Percentiles rank a stretch among this genome's conserved stretches.
phyloP scores from a whole-genome alignment of 106 monocot species.

The Acorus calamus region DNA sequence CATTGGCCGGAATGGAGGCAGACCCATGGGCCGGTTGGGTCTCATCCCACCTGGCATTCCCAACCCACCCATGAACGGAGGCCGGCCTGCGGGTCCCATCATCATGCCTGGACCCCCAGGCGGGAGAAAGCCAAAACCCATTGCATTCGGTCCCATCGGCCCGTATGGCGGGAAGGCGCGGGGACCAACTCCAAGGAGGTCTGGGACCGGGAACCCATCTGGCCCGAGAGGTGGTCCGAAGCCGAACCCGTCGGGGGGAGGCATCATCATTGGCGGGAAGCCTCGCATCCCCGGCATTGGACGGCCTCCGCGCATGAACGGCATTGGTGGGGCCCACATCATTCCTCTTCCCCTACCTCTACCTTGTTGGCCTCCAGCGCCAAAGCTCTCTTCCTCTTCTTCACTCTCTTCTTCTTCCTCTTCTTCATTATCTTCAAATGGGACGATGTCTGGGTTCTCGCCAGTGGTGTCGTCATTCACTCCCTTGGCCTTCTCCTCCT shows the following conservation, averaged over 20 bases:
- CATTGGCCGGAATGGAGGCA: conserved; percentile 32
- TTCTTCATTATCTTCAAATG: conserved; percentile 94
- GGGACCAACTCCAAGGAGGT: conserved; percentile 57
- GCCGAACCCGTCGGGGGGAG: conserved; percentile 60
- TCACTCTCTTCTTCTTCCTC: conserved; percentile 97
- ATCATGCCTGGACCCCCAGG: conserved; percentile 72
- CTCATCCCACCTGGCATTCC: conserved; percentile 31
- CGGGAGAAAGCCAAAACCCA: conserved; percentile 49
- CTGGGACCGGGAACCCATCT: conserved; percentile 51
- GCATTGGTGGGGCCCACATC: conserved; percentile 81
- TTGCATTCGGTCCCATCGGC: background rate
- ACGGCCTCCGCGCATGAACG: conserved; percentile 46
- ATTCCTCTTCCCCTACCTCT: conserved; percentile 65
- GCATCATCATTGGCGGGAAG: conserved; percentile 90
- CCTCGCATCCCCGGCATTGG: conserved; percentile 51
- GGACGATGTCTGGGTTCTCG: conserved; percentile 87
- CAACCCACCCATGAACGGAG: conserved; percentile 72
- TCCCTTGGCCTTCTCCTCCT: conserved; percentile 94
- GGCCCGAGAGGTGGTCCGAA: conserved; percentile 20
- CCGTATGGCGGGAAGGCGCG: conserved; percentile 58
- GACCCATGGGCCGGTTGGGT: conserved; percentile 48
- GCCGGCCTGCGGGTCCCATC: conserved; percentile 47
- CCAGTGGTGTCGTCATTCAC: conserved; percentile 40
- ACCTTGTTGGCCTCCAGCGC: conserved; percentile 16
- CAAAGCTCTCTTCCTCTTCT: conserved; percentile 52